A percentile compares a stretch with the other conserved stretches of the same genome.
phyloP scores from a whole-genome alignment of 192 early-diverging fungal genomes.

The Coemansia sp. region DNA sequence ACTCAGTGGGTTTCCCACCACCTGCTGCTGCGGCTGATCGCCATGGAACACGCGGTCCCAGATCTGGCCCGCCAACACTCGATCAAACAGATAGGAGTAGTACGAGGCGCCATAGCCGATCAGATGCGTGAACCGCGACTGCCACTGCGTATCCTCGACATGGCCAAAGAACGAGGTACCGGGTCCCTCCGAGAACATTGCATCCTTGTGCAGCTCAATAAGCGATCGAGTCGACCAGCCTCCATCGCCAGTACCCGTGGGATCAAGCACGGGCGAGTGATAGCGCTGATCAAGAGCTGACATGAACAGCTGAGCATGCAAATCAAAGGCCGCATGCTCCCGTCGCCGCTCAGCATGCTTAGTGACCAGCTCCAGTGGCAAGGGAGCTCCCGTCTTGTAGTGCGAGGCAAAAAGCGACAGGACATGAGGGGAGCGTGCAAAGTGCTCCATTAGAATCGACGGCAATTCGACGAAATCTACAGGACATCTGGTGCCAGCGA shows the following conservation, averaged over 20 bases:
- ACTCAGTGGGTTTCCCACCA: conserved; percentile 54
- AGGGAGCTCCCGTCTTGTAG: conserved; percentile 63
- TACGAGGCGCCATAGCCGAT: conserved; percentile 91
- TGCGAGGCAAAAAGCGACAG: conserved; percentile 74
- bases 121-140: conserved; percentile 88
- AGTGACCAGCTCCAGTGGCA: conserved; percentile 58
- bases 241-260: background rate
- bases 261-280: conserved; percentile 60
- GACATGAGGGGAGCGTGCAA: conserved; percentile 73
- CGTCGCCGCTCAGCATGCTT: conserved; percentile 57
- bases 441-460: conserved; percentile 92
- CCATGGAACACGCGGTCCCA: conserved; percentile 69
- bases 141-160: conserved; percentile 77
- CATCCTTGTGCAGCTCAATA: conserved; percentile 57
- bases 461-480: conserved; percentile 98
- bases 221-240: conserved; percentile 56
- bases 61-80: conserved; percentile 75
- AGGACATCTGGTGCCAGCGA: conserved; percentile 89
- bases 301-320: conserved; percentile 87
- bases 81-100: conserved; percentile 92
- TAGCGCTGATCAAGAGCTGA: conserved; percentile 88
- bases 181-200: conserved; percentile 34
- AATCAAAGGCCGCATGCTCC: conserved; percentile 69
- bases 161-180: conserved; percentile 66
- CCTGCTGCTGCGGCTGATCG: conserved; percentile 12